Evolutionary conservation across 2,329 filamentous ascomycete genomes (phyloP), one percentile per base, ranked within the genome.

Genomic region (Fusarium buharicum): DNA sequence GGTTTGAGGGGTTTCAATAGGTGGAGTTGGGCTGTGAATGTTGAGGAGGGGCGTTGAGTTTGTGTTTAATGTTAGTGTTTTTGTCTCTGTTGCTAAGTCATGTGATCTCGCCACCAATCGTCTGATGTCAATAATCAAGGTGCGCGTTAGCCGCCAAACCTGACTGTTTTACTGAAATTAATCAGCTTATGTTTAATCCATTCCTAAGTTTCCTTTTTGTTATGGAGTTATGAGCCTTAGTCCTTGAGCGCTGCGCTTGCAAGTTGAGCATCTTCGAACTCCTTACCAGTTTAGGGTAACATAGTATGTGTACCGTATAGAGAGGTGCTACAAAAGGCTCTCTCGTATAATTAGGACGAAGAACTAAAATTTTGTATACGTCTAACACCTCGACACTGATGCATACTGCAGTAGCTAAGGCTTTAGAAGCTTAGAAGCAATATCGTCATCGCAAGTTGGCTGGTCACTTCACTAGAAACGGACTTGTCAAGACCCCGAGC

Each of bases 51-150:
- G 60, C 16, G 20, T 40, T 49, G 51, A 14, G 41, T 33, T 24
- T 40, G 13, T 31, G 55, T 44, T 53, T 28, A 6, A 13, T 30
- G 28, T 11, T 30, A 30, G 28, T 30, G 38, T 57, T 60, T 55
- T 64, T 62, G 48, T 52, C 45, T 56, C 30, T 33, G 30, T 16
- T 61, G 34, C 30, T 17, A 39, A 46, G 64, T 62, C 61, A 64
- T 64, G 61, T 64, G 61, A 64, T 46, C 34, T 33, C 61, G 31
- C 61, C 61, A 65, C 61, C 44, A 20, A 65, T 53, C 18, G 37
- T 44, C 36, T 37, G 39, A 61, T 55, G 39, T 34, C 34, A 24
- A 24, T 24, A 24, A 24, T 24, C 22, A 17, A 46, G 40, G 41
- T 47, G 55, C 55, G 55, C 40, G 40, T 17, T 59, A 47, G 24